Evolutionary conservation across 371 early-diverging fungal species (phyloP).

Genomic region (Mucor velutinosus): DNA sequence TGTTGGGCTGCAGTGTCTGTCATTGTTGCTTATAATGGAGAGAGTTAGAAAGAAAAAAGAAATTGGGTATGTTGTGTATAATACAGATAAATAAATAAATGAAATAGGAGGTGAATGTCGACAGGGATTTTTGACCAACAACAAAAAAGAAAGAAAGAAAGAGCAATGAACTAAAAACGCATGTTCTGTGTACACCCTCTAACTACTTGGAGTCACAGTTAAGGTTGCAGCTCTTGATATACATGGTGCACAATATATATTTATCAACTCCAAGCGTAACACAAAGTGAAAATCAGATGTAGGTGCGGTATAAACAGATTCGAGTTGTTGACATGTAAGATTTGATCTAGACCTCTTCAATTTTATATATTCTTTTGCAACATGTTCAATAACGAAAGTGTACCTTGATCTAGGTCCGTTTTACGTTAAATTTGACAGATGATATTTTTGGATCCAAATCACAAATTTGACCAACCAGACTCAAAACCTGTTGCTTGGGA

Average conservation of each 20-base stretch:
- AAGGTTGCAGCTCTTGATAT: not conserved
- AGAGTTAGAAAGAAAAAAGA: not conserved
- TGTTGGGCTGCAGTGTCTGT: not conserved
- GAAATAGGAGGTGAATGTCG: not conserved
- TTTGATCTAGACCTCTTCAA: not conserved
- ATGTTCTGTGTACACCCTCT: not conserved
- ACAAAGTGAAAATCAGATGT: conserved; percentile 3
- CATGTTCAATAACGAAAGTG: not conserved
- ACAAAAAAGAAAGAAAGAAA: not conserved
- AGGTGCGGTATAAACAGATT: not conserved
- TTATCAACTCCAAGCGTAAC: not conserved
- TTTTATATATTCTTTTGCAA: not conserved
- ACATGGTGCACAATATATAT: not conserved
- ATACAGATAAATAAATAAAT: not conserved
- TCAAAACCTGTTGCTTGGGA: not conserved
- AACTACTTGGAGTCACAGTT: not conserved
- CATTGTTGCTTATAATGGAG: not conserved
- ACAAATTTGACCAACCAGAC: not conserved
- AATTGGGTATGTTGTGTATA: not conserved
- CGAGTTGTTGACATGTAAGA: not conserved
- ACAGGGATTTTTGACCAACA: not conserved
- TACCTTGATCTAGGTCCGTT: not conserved
- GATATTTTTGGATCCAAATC: not conserved
- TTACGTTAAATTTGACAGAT: not conserved
- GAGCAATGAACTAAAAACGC: not conserved